Evolutionary conservation across 768 basidiomycete species (phyloP).

Genomic region (Thelephora ganbajun): DNA sequence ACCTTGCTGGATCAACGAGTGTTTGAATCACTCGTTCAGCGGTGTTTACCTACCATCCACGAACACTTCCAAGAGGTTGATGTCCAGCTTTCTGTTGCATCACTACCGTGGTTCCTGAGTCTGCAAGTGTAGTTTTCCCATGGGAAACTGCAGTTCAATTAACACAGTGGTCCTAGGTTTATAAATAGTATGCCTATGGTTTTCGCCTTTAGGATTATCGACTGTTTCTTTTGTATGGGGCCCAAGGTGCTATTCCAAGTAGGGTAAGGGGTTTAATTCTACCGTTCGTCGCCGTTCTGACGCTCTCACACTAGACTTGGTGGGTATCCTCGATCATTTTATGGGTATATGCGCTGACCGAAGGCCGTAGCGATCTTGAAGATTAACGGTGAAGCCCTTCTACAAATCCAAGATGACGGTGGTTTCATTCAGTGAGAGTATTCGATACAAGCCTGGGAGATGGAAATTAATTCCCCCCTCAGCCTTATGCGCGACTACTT

Average conservation of each 20-base stretch:
- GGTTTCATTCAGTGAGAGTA: constrained; percentile 76
- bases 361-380: constrained; percentile 70
- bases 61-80: constrained; percentile 86
- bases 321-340: constrained; percentile 19
- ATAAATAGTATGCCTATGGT: constrained; percentile 96
- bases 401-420: constrained; percentile 93
- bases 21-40: constrained; percentile 85
- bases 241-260: constrained; percentile 98
- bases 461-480: not conserved
- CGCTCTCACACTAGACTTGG: constrained; percentile 30
- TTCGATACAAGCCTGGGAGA: not conserved
- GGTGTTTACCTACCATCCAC: constrained; percentile 84
- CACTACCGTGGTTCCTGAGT: constrained; percentile 96
- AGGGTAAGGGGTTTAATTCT: constrained; percentile 42
- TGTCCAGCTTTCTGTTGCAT: constrained; percentile 93
- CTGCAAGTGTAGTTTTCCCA: constrained; percentile 43
- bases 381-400: constrained; percentile 86
- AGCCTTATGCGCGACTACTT: constrained; percentile 96
- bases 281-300: constrained; percentile 1
- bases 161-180: constrained; percentile 29
- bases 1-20: constrained; percentile 97
- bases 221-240: constrained; percentile 98
- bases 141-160: constrained; percentile 3
- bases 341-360: not conserved
- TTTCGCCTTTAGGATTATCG: constrained; percentile 94